Evolutionary conservation across 352 stramenopile genomes (phyloP).

Genomic region (Pythium coloratum): DNA sequence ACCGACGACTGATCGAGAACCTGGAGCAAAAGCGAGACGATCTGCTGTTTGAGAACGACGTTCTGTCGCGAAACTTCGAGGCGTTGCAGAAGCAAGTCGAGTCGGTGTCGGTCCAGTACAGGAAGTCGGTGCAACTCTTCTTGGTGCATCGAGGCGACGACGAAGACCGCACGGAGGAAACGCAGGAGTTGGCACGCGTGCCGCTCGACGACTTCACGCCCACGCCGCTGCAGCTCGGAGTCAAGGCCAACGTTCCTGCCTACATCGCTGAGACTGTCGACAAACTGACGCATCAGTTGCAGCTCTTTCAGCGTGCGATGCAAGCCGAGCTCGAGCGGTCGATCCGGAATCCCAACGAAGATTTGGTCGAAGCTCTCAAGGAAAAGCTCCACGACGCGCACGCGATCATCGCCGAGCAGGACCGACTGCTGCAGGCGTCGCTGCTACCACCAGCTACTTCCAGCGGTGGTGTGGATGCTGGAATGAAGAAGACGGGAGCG

Average conservation of each 20-base stretch:
- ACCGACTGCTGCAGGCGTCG: constrained; percentile 70
- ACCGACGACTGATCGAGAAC: constrained; percentile 62
- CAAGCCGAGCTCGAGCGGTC: constrained; percentile 46
- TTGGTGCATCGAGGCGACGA: constrained; percentile 58
- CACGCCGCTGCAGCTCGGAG: constrained; percentile 61
- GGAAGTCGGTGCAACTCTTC: constrained; percentile 70
- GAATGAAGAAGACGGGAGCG: background rate
- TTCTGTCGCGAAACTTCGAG: constrained; percentile 56
- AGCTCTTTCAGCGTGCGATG: constrained; percentile 60
- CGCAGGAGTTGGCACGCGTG: constrained; percentile 46
- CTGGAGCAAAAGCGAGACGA: constrained; percentile 63
- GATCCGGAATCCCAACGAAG: constrained; percentile 17
- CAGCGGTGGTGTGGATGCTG: background rate
- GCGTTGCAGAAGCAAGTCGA: constrained; percentile 58
- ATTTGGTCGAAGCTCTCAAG: constrained; percentile 42
- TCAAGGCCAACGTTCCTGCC: constrained; percentile 54
- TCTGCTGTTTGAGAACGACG: constrained; percentile 65
- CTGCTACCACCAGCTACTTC: constrained; percentile 19
- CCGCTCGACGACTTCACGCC: constrained; percentile 70
- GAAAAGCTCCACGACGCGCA: constrained; percentile 68
- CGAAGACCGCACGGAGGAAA: constrained; percentile 43
- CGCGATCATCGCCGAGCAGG: constrained; percentile 62
- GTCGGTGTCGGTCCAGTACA: constrained; percentile 68
- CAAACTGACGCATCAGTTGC: constrained; percentile 45
- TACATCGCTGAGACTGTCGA: constrained; percentile 57